Evolutionary conservation across 2,329 filamentous ascomycete genomes (phyloP).

Genomic region (Cladobotryum mycophilum): DNA sequence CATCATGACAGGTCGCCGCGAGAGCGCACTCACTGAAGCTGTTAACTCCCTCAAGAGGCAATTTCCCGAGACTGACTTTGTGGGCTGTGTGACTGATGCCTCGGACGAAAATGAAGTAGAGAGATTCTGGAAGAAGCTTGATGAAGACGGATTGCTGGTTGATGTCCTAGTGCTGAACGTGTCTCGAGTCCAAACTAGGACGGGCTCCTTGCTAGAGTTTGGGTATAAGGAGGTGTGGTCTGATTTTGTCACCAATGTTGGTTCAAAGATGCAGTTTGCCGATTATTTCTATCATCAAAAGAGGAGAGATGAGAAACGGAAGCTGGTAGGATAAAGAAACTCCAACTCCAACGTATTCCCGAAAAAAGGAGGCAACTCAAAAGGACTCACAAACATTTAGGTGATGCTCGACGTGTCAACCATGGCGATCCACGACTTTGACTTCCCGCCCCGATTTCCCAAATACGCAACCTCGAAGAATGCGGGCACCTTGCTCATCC

Average conservation of each 20-base stretch:
- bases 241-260: conserved; percentile 12
- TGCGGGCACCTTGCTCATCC: conserved; percentile 25
- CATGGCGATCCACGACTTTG: conserved; percentile 18
- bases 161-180: conserved; percentile 21
- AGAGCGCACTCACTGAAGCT: conserved; percentile 3
- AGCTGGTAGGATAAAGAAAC: conserved; percentile 14
- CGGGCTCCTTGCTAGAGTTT: conserved; percentile 5
- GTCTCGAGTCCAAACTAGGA: neutral
- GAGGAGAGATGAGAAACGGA: conserved; percentile 13
- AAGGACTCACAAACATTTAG: neutral
- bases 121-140: conserved; percentile 25
- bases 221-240: conserved; percentile 10
- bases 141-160: conserved; percentile 15
- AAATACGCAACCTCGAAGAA: conserved; percentile 31
- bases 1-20: conserved; percentile 32
- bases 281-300: conserved; percentile 30
- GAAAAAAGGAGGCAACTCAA: no score
- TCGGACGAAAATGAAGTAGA: conserved; percentile 19
- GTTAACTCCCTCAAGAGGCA: neutral
- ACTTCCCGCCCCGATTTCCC: conserved; percentile 7
- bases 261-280: conserved; percentile 11
- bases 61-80: conserved; percentile 3
- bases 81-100: conserved; percentile 15
- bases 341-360: no score
- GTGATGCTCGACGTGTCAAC: conserved; percentile 5